A percentile compares a stretch with the other conserved stretches of the same genome.
phyloP scores from a whole-genome alignment of 352 stramenopile genomes.

The Globisporangium sylvaticum region DNA sequence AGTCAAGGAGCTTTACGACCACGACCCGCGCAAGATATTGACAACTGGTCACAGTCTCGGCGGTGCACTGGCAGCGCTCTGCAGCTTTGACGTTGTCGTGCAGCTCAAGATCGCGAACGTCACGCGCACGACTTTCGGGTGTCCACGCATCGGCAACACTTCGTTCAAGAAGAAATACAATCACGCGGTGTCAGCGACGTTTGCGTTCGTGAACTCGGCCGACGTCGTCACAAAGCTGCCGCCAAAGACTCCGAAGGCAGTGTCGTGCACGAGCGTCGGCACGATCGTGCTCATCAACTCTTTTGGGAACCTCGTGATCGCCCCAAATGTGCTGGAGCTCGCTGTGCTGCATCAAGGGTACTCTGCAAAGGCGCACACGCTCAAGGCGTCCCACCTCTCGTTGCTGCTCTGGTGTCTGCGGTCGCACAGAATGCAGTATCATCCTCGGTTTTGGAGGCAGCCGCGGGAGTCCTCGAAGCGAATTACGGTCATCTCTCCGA shows the following conservation, averaged over 20 bases:
- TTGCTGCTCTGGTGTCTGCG: conserved; percentile 40
- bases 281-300: conserved; percentile 33
- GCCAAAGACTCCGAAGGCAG: conserved; percentile 32
- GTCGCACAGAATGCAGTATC: conserved; percentile 26
- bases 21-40: conserved; percentile 23
- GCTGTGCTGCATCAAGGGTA: conserved; percentile 32
- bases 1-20: conserved; percentile 19
- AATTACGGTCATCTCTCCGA: conserved; percentile 28
- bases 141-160: conserved; percentile 33
- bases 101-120: conserved; percentile 29
- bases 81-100: conserved; percentile 33
- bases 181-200: conserved; percentile 28
- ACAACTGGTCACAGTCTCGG: conserved; percentile 41
- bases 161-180: conserved; percentile 39
- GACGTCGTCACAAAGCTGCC: conserved; percentile 42
- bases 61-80: conserved; percentile 36
- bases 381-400: conserved; percentile 39
- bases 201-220: conserved; percentile 37
- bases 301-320: conserved; percentile 43
- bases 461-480: conserved; percentile 21
- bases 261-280: conserved; percentile 36
- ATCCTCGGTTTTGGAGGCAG: conserved; percentile 33
- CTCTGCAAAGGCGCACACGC: conserved; percentile 32
- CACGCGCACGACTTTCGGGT: conserved; percentile 39
- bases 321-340: conserved; percentile 37